Evolutionary conservation across 176 grass and related monocot species (phyloP).

Genomic region (Oryza officinalis): DNA sequence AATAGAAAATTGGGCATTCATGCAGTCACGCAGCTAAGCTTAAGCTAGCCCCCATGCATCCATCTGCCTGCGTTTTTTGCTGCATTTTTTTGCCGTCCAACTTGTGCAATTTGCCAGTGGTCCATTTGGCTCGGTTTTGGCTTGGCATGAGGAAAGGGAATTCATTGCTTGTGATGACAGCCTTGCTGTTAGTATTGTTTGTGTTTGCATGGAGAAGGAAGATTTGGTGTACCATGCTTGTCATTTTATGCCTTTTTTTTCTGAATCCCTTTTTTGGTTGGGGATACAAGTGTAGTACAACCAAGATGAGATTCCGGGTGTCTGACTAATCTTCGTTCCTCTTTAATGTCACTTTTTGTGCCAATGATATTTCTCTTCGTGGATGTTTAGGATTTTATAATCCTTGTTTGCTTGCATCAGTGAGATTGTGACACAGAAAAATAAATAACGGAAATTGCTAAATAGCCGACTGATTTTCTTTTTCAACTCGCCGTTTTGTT

Average conservation of each 20-base stretch:
- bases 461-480: too few relatives aligned
- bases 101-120: conserved; percentile 22
- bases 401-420: too few relatives aligned
- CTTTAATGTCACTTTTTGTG: too few relatives aligned
- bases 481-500: neutral
- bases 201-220: neutral
- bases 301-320: neutral
- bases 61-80: neutral
- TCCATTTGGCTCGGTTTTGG: neutral
- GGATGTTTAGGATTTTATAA: too few relatives aligned
- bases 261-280: neutral
- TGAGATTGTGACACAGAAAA: too few relatives aligned
- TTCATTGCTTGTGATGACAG: conserved; percentile 27
- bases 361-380: too few relatives aligned
- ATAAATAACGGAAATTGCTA: too few relatives aligned
- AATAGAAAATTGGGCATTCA: neutral
- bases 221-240: conserved; percentile 37
- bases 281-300: neutral
- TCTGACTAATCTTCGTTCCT: neutral
- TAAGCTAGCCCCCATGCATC: conserved; percentile 1
- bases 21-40: neutral
- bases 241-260: conserved; percentile 4
- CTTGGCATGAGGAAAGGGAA: neutral
- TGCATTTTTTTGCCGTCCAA: neutral
- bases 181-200: neutral